Evolutionary conservation across 495 filamentous ascomycete species (phyloP).

Genomic region (Choiromyces venosus): DNA sequence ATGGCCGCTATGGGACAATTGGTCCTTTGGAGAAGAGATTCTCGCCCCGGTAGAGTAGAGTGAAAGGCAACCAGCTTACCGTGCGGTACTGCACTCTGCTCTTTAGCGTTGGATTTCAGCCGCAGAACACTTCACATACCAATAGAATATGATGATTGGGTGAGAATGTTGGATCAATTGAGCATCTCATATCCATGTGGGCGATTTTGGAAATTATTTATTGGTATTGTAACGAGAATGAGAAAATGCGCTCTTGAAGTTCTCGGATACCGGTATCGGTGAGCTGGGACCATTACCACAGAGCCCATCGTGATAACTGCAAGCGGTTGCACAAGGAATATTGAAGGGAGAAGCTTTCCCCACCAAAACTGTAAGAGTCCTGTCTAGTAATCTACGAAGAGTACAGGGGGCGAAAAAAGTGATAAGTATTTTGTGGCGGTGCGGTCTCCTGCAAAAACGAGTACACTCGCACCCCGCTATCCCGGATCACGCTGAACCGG

Average conservation of each 20-base stretch:
- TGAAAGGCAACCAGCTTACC: background rate
- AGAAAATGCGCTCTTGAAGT: background rate
- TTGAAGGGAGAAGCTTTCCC: background rate
- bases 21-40: background rate
- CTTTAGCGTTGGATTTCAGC: background rate
- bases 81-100: background rate
- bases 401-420: no score
- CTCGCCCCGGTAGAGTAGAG: background rate
- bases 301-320: background rate
- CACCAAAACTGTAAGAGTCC: no score
- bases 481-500: no score
- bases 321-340: background rate
- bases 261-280: background rate
- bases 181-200: background rate
- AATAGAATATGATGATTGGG: background rate
- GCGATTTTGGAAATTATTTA: background rate
- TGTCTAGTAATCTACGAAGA: no score
- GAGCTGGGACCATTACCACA: background rate
- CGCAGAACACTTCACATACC: background rate
- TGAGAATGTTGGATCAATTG: background rate
- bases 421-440: no score
- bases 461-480: no score
- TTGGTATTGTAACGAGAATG: background rate
- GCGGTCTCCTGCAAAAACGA: no score
- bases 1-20: background rate